Evolutionary conservation across 306 rosid species (phyloP).

Genomic region (Quercus glauca): DNA sequence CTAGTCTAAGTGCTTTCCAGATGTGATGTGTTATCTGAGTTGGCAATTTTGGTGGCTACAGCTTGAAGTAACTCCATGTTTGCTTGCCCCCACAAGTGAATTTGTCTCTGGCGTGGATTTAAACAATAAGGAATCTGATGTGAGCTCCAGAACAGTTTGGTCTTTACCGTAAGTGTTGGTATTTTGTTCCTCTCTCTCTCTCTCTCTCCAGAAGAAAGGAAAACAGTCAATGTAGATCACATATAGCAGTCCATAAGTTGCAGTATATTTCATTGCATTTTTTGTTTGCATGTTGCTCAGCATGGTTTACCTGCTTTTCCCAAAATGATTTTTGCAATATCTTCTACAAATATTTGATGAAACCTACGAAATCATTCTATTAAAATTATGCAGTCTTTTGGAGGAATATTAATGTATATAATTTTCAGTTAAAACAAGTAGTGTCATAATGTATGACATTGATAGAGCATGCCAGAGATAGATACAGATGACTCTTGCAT

Average conservation of each 20-base stretch:
- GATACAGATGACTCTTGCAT: background rate
- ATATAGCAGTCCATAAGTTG: constrained; percentile 10
- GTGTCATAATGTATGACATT: background rate
- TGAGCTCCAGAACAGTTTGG: constrained; percentile 72
- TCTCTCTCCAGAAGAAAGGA: background rate
- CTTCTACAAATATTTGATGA: background rate
- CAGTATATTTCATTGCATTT: constrained; percentile 2
- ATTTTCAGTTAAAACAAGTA: background rate
- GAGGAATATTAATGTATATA: background rate
- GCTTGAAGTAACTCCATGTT: constrained; percentile 92
- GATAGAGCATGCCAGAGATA: background rate
- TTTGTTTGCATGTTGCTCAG: background rate
- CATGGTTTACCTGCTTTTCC: background rate
- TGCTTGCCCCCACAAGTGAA: constrained; percentile 66
- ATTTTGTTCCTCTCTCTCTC: constrained; percentile 12
- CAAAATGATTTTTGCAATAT: background rate
- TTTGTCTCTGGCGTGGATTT: constrained; percentile 20
- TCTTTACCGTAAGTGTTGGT: constrained; percentile 79
- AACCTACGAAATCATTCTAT: constrained; percentile 3
- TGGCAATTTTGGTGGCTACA: constrained; percentile 43
- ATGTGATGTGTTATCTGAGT: constrained; percentile 15
- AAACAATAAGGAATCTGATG: constrained; percentile 40
- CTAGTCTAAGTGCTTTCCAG: background rate
- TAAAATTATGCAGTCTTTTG: background rate
- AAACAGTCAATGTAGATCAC: background rate